phyloP scores from a whole-genome alignment of 148 eudicot genomes.

The Rhododendron griersonianum region DNA sequence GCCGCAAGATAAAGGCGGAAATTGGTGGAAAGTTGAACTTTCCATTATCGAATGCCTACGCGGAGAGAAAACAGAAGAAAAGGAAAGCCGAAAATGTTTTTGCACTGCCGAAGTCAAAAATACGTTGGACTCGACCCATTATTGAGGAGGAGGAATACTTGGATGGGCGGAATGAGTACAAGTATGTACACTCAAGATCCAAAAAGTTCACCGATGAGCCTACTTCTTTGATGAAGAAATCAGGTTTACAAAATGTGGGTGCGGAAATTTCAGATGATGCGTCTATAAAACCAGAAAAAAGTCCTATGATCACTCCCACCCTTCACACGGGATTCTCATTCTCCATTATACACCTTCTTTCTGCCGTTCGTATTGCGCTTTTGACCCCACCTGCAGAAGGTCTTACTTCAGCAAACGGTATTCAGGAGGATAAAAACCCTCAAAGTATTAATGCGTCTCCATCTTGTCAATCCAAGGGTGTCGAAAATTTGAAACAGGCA shows the following conservation, averaged over 20 bases:
- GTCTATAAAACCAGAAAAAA: constrained; percentile 19
- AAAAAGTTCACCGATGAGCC: constrained; percentile 34
- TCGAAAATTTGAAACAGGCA: constrained; percentile 20
- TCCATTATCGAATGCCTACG: constrained; percentile 26
- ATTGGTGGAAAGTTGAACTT: constrained; percentile 30
- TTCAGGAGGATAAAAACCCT: constrained; percentile 9
- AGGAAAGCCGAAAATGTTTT: constrained; percentile 27
- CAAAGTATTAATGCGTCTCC: constrained; percentile 22
- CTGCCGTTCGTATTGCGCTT: constrained; percentile 78
- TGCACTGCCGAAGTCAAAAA: background rate
- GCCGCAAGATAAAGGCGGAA: constrained; percentile 19
- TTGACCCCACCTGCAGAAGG: constrained; percentile 40
- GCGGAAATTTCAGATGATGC: constrained; percentile 26
- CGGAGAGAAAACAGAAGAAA: constrained; percentile 36
- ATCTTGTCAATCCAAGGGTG: constrained; percentile 30
- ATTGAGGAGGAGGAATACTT: constrained; percentile 32
- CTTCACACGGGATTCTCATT: constrained; percentile 65
- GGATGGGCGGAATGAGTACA: constrained; percentile 28
- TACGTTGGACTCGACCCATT: constrained; percentile 16
- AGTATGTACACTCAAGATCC: constrained; percentile 24
- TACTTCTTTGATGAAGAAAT: constrained; percentile 35
- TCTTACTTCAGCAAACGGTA: constrained; percentile 16
- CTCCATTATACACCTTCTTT: constrained; percentile 72
- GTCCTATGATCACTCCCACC: constrained; percentile 51
- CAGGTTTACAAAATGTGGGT: constrained; percentile 10